Conservation (phyloP, 441 rosid genomes). For the Flueggea neowawraea region DNA sequence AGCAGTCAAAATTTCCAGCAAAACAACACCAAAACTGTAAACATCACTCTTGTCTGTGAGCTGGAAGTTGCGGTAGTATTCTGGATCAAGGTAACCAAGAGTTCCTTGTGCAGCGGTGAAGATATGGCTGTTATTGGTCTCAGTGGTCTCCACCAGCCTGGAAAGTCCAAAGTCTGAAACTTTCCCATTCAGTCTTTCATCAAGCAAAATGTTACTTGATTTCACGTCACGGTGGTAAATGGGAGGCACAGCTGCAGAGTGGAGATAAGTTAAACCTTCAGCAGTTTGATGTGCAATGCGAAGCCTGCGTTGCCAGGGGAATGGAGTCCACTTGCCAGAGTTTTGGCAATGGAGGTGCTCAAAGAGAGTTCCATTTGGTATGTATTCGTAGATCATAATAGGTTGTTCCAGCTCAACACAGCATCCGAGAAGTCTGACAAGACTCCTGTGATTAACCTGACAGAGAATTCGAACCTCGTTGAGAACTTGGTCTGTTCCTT, state of each 20-base stretch:
- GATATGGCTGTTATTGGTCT: conserved; percentile 46
- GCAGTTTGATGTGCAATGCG: conserved; percentile 49
- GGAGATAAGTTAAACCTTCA: conserved; percentile 60
- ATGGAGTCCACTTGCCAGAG: conserved; percentile 19
- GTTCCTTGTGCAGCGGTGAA: conserved; percentile 64
- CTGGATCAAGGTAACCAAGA: conserved; percentile 66
- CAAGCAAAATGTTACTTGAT: conserved; percentile 60
- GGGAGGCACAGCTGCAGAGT: conserved; percentile 53
- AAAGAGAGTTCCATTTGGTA: conserved; percentile 48
- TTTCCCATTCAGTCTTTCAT: conserved; percentile 45
- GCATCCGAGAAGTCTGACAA: conserved; percentile 32
- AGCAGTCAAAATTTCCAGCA: conserved; percentile 42
- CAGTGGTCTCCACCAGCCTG: conserved; percentile 38
- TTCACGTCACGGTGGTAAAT: conserved; percentile 64
- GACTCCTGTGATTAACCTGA: conserved; percentile 66
- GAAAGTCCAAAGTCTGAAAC: conserved; percentile 64
- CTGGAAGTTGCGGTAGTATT: conserved; percentile 56
- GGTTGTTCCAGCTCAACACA: conserved; percentile 54
- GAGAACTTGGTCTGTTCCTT: conserved; percentile 51
- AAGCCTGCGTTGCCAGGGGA: conserved; percentile 44
- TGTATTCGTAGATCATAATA: conserved; percentile 54
- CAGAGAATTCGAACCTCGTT: conserved; percentile 62
- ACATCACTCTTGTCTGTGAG: conserved; percentile 58
- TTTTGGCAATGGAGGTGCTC: conserved; percentile 40
- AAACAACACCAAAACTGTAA: conserved; percentile 53